Base-by-base conservation (phyloP, 2,329 filamentous ascomycete species). In the Neonectria faginata region DNA sequence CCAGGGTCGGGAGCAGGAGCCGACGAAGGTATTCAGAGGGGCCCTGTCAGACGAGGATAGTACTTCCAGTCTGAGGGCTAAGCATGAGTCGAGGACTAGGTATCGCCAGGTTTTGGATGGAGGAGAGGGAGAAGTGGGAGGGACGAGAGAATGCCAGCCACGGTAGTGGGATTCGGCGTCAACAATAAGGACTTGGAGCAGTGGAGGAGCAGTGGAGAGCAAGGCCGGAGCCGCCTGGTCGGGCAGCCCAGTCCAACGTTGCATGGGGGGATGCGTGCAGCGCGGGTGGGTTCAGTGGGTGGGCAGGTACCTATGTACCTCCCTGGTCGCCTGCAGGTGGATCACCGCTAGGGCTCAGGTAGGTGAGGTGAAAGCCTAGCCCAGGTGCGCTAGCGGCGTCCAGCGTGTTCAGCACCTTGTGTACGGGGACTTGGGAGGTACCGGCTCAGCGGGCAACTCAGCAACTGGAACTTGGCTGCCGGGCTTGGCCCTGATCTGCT, bases 211-310 rank as follows among this genome's bases (percentile, higher is more conserved):
- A n/a, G 36, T 39, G 36, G 36, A 39, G 36, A 39, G 36, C 45
- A 62, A 31, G 53, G 50, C 62, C 68, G 58, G 67, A 68, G 67
- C 66, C 62, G 65, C 67, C 61, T 52, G 54, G 65, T 60, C 62
- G 65, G 67, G 62, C 67, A 73, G 70, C 50, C 55, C 59, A 66
- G 59, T 73, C 64, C 66, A 74, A 74, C 72, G 72, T 74, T 74
- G 72, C 72, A 74, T 73, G 66, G 66, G 59, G 63, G 63, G 63
- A 53, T 50, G 59, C 50, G 45, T 41, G 56, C 55, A 67, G 58
- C 56, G 55, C 47, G 57, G 60, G 70, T 72, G 70, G 70, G 62
- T 56, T 71, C 65, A 59, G 69, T 72, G 69, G 70, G 39, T 20
- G 18, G 39, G 39, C 25, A 25, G 25, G 25, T 25, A 25, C 25